Conservation (phyloP, 176 grass and related monocot genomes). For the Bolboschoenus planiculmis region DNA sequence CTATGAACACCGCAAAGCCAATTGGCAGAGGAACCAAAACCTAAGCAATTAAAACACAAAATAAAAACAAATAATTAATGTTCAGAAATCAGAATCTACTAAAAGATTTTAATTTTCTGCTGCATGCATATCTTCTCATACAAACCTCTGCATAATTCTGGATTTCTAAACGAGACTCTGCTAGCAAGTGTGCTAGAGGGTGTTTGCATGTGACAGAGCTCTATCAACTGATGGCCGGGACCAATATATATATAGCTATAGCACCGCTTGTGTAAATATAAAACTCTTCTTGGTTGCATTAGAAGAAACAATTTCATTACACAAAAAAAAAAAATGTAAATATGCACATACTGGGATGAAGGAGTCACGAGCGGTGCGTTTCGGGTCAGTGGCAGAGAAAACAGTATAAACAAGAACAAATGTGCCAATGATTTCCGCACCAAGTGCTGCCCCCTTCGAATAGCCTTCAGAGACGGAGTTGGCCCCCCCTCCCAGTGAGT, state of each 20-base stretch:
- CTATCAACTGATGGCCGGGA: too few species aligned
- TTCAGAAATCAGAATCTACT: neutral
- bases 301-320: neutral
- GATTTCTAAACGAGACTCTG: too few species aligned
- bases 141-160: too few species aligned
- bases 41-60: neutral
- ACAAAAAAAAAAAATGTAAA: neutral
- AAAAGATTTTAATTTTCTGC: too few species aligned
- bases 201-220: too few species aligned
- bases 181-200: too few species aligned
- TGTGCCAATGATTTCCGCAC: conserved; percentile 66
- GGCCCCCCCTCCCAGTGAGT: conserved; percentile 49
- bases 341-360: conserved; percentile 37
- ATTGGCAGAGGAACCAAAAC: conserved; percentile 76
- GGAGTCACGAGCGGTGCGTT: conserved; percentile 57
- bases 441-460: conserved; percentile 32
- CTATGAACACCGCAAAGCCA: conserved; percentile 78
- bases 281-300: neutral
- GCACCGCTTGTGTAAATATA: too few species aligned
- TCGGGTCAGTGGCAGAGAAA: conserved; percentile 65
- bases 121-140: too few species aligned
- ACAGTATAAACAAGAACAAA: conserved; percentile 82
- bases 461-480: conserved; percentile 35
- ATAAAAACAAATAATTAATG: neutral
- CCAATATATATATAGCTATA: too few species aligned